Percentiles rank a stretch among this genome's conserved stretches.
phyloP scores from a whole-genome alignment of 1,139 yeast species.

The Maudiozyma humilis region DNA sequence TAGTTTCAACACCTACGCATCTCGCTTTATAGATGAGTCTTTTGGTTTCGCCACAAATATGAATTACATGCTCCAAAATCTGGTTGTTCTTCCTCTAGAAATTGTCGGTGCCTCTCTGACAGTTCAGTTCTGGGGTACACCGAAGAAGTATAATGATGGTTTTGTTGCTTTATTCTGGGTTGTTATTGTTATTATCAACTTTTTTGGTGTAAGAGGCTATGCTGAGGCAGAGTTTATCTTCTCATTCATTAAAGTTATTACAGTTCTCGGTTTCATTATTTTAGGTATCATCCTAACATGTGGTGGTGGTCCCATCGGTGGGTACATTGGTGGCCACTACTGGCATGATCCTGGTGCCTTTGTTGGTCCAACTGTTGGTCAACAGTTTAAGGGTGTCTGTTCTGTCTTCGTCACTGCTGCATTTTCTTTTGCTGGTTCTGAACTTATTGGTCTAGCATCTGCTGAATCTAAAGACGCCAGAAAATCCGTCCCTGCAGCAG shows the following conservation, averaged over 20 bases:
- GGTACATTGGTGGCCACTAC: slow-evolving; percentile 50
- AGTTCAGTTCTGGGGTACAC: slow-evolving; percentile 49
- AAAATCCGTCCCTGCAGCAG: slow-evolving; percentile 62
- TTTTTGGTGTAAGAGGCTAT: slow-evolving; percentile 57
- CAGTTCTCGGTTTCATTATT: slow-evolving; percentile 58
- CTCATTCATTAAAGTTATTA: slow-evolving; percentile 51
- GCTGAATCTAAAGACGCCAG: slow-evolving; percentile 80
- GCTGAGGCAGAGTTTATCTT: slow-evolving; percentile 63
- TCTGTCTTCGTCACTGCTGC: slow-evolving; percentile 48
- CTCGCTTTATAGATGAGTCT: slow-evolving; percentile 59
- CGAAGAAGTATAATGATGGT: slow-evolving; percentile 27
- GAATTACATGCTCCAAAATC: slow-evolving; percentile 67
- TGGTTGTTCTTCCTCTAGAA: slow-evolving; percentile 60
- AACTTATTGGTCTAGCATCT: slow-evolving; percentile 77
- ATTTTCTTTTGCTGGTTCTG: slow-evolving; percentile 55
- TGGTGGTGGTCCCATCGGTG: slow-evolving; percentile 59
- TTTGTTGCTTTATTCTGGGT: slow-evolving; percentile 54
- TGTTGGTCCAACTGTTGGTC: slow-evolving; percentile 37
- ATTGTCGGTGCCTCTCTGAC: slow-evolving; percentile 67
- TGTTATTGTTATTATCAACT: slow-evolving; percentile 46
- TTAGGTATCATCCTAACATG: slow-evolving; percentile 58
- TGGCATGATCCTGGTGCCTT: slow-evolving; percentile 66
- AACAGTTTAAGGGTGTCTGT: slow-evolving; percentile 44
- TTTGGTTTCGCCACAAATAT: slow-evolving; percentile 73
- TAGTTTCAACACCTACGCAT: slow-evolving; percentile 60